These are phyloP conservation scores for Agaricus subrufescens DNA, from an alignment of 768 basidiomycete species.

Conservation along the genomic window DNA sequence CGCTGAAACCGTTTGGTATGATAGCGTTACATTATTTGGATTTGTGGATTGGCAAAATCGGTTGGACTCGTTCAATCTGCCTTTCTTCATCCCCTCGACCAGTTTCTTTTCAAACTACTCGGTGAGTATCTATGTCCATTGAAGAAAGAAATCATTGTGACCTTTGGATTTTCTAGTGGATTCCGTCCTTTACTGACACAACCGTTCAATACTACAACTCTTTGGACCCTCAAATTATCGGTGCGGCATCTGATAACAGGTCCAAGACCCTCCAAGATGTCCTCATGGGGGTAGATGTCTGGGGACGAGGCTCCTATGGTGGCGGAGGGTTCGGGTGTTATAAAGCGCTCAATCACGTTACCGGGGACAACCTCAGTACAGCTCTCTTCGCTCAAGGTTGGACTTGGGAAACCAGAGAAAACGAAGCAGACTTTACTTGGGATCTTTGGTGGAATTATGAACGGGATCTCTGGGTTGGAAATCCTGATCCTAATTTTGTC, in stretches of 20 bases:
- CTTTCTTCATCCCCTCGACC: conserved; percentile 73
- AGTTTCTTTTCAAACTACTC: conserved; percentile 78
- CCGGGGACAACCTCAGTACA: conserved; percentile 58
- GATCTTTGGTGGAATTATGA: conserved; percentile 73
- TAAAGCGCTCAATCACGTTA: conserved; percentile 60
- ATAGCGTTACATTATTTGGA: conserved; percentile 63
- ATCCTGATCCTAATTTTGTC: conserved; percentile 36
- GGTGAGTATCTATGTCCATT: conserved; percentile 30
- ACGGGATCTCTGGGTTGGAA: conserved; percentile 64
- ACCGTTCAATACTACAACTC: conserved; percentile 55
- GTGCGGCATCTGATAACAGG: conserved; percentile 16
- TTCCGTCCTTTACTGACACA: conserved; percentile 38
- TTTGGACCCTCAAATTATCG: conserved; percentile 34
- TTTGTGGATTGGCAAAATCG: conserved; percentile 70
- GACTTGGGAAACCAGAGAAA: conserved; percentile 76
- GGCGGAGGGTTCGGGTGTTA: conserved; percentile 69
- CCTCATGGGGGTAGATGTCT: conserved; percentile 74
- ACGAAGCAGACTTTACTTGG: conserved; percentile 58
- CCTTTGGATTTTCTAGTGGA: conserved; percentile 47
- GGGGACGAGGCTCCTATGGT: conserved; percentile 73
- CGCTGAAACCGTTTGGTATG: conserved; percentile 75
- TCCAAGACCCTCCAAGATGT: conserved; percentile 51
- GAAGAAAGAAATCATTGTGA: neutral
- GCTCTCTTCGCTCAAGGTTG: conserved; percentile 80
- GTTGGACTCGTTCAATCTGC: conserved; percentile 62